A percentile compares a stretch with the other conserved stretches of the same genome.
Evolutionary conservation across 352 stramenopile genomes (phyloP).

Genomic region (Plasmopara viticola): DNA sequence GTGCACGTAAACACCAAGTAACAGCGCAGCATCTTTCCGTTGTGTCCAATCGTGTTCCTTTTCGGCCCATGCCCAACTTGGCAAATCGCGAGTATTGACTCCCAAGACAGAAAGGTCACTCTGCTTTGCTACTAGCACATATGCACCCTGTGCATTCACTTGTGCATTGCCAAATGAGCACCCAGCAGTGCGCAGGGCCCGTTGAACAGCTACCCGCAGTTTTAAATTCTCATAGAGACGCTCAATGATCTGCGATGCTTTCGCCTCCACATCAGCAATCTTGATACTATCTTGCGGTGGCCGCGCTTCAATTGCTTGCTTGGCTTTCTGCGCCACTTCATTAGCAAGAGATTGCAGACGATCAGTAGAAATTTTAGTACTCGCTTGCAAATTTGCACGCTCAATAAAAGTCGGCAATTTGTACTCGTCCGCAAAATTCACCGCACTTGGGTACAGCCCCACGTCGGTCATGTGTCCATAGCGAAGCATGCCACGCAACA

Average conservation of each 20-base stretch:
- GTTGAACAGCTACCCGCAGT: slow-evolving; percentile 74
- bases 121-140: slow-evolving; percentile 67
- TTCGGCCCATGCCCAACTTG: slow-evolving; percentile 68
- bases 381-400: slow-evolving; percentile 45
- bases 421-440: slow-evolving; percentile 70
- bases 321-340: slow-evolving; percentile 55
- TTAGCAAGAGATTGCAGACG: slow-evolving; percentile 45
- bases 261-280: slow-evolving; percentile 69
- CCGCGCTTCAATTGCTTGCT: slow-evolving; percentile 40
- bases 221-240: slow-evolving; percentile 84
- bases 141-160: slow-evolving; percentile 48
- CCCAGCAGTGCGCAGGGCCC: slow-evolving; percentile 43
- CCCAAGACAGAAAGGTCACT: slow-evolving; percentile 59
- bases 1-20: slow-evolving; percentile 80
- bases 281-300: slow-evolving; percentile 69
- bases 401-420: slow-evolving; percentile 71
- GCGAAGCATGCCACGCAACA: slow-evolving; percentile 64
- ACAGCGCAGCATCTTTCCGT: slow-evolving; percentile 70
- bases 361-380: slow-evolving; percentile 54
- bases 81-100: slow-evolving; percentile 52
- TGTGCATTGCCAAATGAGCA: slow-evolving; percentile 36
- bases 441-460: slow-evolving; percentile 39
- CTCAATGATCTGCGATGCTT: slow-evolving; percentile 68
- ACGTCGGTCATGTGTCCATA: slow-evolving; percentile 79
- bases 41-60: slow-evolving; percentile 78